Evolutionary conservation across 2,329 filamentous ascomycete genomes (phyloP), one percentile per base, ranked within the genome.

Genomic region (Colletotrichum musae): DNA sequence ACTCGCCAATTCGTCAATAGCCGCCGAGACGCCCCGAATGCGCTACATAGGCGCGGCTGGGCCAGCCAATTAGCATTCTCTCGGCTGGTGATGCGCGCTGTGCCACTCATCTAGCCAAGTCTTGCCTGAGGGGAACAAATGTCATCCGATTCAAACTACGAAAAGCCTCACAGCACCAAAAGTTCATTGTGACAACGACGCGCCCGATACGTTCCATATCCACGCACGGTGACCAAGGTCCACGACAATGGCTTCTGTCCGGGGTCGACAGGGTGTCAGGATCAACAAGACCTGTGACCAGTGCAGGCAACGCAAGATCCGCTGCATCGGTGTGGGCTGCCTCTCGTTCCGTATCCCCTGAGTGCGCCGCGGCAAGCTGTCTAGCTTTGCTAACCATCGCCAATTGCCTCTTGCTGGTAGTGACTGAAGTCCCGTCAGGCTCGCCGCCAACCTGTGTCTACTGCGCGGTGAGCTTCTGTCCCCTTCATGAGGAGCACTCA

Each of bases 231-330:
- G 36, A 39, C 7, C 41, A 13, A 43, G 5, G 12, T 2, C n/a
- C 3, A n/a, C 18, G 7, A 48, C 45, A 15, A 48, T 48, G 45
- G 45, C 45, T n/a, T 48, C 45, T 10, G 10, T 48, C 9, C 45
- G 45, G n/a, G 45, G 45, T 18, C 45, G n/a, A n/a, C 41, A 45
- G 41, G 41, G 41, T 16, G 45, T 58, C 53, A 67, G 60, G 21
- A n/a, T 57, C 24, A 63, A 61, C 58, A 58, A 62, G 43, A 48
- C 73, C n/a, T 74, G 73, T 57, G 73, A 73, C 12, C 66, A 73
- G 26, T 74, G 73, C 69, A 70, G 73, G 45, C 57, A 70, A 24
- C 72, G 73, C 26, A 74, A 74, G 54, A 68, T 73, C 41, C 72
- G 73, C 18, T 74, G 73, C 51, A 70, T 73, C 43, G 65, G 72